These are phyloP conservation scores for Sicyos baderoa DNA, from an alignment of 306 rosid species.

Conservation along the genomic window DNA sequence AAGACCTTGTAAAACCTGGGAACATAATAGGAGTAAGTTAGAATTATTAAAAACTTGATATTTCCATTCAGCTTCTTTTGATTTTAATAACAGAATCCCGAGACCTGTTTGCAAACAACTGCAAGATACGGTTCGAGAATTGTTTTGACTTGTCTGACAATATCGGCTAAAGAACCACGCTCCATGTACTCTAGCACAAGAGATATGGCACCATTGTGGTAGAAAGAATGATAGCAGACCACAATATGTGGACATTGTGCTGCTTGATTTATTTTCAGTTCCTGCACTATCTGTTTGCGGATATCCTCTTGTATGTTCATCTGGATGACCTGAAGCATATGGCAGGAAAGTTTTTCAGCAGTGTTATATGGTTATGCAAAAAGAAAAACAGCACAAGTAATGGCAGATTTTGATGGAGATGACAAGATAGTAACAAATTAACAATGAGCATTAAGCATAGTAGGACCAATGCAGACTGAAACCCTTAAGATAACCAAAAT, in stretches of 20 bases:
- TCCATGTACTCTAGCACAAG: constrained; percentile 97
- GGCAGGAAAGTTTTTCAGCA: constrained; percentile 4
- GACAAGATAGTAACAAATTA: no score
- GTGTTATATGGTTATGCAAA: neutral
- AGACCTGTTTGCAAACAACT: constrained; percentile 93
- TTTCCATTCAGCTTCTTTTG: neutral
- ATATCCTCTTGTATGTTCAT: constrained; percentile 95
- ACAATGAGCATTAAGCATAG: no score
- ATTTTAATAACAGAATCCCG: constrained; percentile 7
- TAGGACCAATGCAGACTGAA: no score
- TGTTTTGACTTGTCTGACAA: constrained; percentile 77
- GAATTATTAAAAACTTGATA: neutral
- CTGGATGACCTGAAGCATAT: constrained; percentile 67
- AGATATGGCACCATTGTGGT: constrained; percentile 82
- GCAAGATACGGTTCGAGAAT: constrained; percentile 99
- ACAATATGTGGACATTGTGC: constrained; percentile 93
- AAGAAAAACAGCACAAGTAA: no score
- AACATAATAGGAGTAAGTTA: constrained; percentile 9
- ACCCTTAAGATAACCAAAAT: neutral
- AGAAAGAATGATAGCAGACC: constrained; percentile 89
- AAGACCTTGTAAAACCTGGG: constrained; percentile 93
- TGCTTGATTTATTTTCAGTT: constrained; percentile 92
- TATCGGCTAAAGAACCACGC: constrained; percentile 87
- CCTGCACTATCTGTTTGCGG: constrained; percentile 96
- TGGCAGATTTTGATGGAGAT: neutral